Base-by-base conservation (phyloP, 331 rosid species). In the Cydonia oblonga region DNA sequence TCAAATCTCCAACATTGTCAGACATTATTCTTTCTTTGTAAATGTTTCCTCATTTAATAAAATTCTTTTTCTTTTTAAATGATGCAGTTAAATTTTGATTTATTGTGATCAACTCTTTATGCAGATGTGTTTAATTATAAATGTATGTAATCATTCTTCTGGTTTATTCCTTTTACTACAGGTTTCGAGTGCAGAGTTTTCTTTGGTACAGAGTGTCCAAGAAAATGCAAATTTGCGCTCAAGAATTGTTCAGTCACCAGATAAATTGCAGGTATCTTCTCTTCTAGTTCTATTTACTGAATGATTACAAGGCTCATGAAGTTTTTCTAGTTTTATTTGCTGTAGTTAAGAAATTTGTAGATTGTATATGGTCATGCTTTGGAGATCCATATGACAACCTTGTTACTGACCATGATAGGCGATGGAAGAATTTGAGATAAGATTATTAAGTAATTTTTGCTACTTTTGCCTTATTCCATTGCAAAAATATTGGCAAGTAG, bases 171-270 rank as follows among this genome's bases (percentile, higher is more conserved):
- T 10, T 58, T 53, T 74, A 33, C 70, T 76, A 59, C 87, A 90
- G 98, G 88, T 93, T 71, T 86, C 96, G 14, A 82, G 64, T 70
- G 96, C 96, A 64, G 95, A 90, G 70, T 90, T 87, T 84, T 70
- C 75, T 24, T 68, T 93, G 25, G 81, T 91, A 58, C 88, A 89
- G 85, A 83, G 75, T 82, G 96, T 79, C 63, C 92, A 85, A 79
- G 97, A 93, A 71, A 93, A 80, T 84, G 92, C 87, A 73, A 90
- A 84, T 75, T 81, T 90, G 70, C 95, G 90, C 23, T 89, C 97
- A 10, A 89, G 79, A 81, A 76, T 93, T 63, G 92, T 83, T 40
- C 97, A 93, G 23, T 93, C 98, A 15, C 98, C 97, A 29, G 95
- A 93, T 83, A 93, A 89, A 82, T 76, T 93, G 77, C 92, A 90